Base-by-base conservation (phyloP, 331 rosid species). In the Spiraea crenata region DNA sequence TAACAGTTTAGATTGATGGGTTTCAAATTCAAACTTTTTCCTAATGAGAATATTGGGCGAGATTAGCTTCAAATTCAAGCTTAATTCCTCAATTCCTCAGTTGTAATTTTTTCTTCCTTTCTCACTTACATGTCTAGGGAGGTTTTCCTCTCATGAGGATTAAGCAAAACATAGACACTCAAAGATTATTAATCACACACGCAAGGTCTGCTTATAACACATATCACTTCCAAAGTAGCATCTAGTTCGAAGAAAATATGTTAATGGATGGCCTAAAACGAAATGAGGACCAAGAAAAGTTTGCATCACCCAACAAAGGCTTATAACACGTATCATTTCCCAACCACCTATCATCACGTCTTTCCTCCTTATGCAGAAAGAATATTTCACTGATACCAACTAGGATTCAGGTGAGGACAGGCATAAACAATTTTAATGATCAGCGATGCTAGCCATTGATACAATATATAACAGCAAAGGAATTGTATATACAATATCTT, bases 401-500 rank as follows among this genome's bases (percentile, higher is more conserved):
- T 34, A 49, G 25, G 10, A 57, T 58, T 57, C 52, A 4, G 4
- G 19, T 5, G 15, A 54, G 41, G 14, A 54, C 19, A 20, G 39
- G 19, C 31, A 54, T 25, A 12, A 54, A n/a, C 41, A 51, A 19
- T 50, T 42, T 20, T 14, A 12, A 49, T 42, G 39, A 66, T 51
- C 40, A 44, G 11, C 5, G 35, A 55, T n/a, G 52, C 47, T 71
- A 38, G 48, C 57, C 68, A 46, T 14, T 71, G 71, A 41, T 40
- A 80, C 75, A 76, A 48, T 25, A 25, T 25, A 56, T 49, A 54
- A 42, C 56, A 46, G 39, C 4, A 47, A 34, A 57, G 65, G 15
- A 42, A 74, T 72, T 50, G 49, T 77, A 49, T 75, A 20, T 67
- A 77, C 68, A 74, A 40, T 59, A 41, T 74, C 81, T 54, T 76